A percentile compares a stretch with the other conserved stretches of the same genome.
These are phyloP conservation scores for Delitschia confertaspora DNA, from an alignment of 495 filamentous ascomycete genomes.

Conservation along the genomic window DNA sequence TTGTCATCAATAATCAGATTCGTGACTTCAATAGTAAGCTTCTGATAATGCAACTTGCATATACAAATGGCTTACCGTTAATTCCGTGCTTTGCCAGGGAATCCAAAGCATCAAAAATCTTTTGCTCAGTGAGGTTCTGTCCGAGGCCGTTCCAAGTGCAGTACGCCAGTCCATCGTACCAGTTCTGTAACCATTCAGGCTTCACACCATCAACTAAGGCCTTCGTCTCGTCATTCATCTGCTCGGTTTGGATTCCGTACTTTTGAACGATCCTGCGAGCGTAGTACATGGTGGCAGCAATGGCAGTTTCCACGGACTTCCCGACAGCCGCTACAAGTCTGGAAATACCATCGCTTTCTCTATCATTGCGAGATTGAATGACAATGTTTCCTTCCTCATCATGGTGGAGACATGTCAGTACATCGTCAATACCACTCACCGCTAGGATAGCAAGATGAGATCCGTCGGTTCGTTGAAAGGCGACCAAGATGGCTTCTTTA, in stretches of 20 bases:
- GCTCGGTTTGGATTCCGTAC: slow-evolving; percentile 20
- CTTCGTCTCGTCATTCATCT: slow-evolving; percentile 32
- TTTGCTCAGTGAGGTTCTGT: slow-evolving; percentile 68
- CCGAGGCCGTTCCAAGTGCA: slow-evolving; percentile 94
- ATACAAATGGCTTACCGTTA: slow-evolving; percentile 30
- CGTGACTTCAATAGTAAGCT: slow-evolving; percentile 41
- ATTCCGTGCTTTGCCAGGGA: slow-evolving; percentile 62
- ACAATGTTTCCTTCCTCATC: slow-evolving; percentile 56
- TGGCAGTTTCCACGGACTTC: slow-evolving; percentile 64
- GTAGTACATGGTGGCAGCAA: slow-evolving; percentile 76
- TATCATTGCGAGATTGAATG: slow-evolving; percentile 66
- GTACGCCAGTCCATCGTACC: slow-evolving; percentile 77
- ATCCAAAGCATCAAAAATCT: slow-evolving; percentile 65
- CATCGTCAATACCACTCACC: slow-evolving; percentile 65
- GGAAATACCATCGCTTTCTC: slow-evolving; percentile 42
- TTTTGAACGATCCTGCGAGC: slow-evolving; percentile 59
- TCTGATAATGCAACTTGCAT: background rate
- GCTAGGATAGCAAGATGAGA: slow-evolving; percentile 73
- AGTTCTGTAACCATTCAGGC: slow-evolving; percentile 70
- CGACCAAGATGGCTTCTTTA: slow-evolving; percentile 70
- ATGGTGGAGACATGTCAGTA: slow-evolving; percentile 61
- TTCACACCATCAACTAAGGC: slow-evolving; percentile 44
- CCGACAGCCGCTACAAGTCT: slow-evolving; percentile 64
- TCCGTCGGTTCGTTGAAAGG: slow-evolving; percentile 69
- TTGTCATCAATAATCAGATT: slow-evolving; percentile 93